Evolutionary conservation across 805 yeast species (phyloP), one percentile per base, ranked within the genome.

Genomic region (Starmerella potacharoeniae): DNA sequence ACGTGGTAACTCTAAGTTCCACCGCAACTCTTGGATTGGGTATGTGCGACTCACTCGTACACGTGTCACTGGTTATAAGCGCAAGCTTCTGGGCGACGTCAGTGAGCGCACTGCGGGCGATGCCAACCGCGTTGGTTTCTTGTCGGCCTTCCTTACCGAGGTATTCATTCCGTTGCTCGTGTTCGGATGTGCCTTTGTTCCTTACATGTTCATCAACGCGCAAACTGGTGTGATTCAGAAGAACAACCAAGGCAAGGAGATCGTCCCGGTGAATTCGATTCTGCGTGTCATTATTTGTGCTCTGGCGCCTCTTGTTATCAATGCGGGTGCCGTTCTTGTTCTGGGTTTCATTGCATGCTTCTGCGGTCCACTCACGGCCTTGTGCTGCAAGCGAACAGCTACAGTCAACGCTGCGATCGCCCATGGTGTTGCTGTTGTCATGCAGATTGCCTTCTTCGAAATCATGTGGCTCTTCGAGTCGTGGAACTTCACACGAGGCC

Each of bases 401-500:
- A 84, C 96, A 10, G 95, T 88, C 42, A 82, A 82, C 73, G 99
- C 99, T 41, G 96, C 87, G 66, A 73, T 93, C 69, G 96, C 97
- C 22, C 98, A 93, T 68, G 97, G 96, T 73, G 76, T 87, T 65
- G 89, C 97, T 16, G 97, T 95, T 53, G 71, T 95, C 64, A 75
- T 88, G 61, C 95, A 91, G 75, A 74, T 93, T 63, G 76, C 84
- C 41, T 86, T 87, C 78, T 91, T 88, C 75, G 85, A 91, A 71
- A 86, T 90, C 57, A 84, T 91, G 90, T 93, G 98, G 98, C 95
- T 88, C 59, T 72, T 89, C 68, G 95, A 90, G 76, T 91, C 95
- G 62, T 93, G 93, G 84, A 77, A 76, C 64, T 95, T 93, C 68
- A 77, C 84, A 35, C 84, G 87, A 73, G 84, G 87, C 79, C 77